Conservation (phyloP, 345 rosid genomes). For the Heritiera fomes region DNA sequence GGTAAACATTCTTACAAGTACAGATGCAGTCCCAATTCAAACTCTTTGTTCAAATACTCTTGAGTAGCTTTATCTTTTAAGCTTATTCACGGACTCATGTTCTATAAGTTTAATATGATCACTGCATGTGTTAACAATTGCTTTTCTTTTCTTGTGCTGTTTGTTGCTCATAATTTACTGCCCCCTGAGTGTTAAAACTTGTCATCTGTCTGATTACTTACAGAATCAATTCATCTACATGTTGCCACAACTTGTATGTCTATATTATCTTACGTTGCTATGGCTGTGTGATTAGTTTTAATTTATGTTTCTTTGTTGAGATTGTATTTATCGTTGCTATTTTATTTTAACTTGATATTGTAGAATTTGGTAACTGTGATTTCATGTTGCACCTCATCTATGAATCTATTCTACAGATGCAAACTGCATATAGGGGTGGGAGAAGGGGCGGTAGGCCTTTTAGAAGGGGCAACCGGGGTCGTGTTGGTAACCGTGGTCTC, state of each 20-base stretch:
- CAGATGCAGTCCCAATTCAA: background rate
- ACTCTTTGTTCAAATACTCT: background rate
- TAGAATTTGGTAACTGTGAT: slow-evolving; percentile 13
- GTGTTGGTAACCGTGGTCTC: slow-evolving; percentile 6
- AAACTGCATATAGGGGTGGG: slow-evolving; percentile 31
- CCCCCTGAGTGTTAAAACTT: background rate
- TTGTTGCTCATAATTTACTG: background rate
- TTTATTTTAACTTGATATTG: slow-evolving; percentile 4
- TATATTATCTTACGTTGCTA: background rate
- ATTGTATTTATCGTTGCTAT: background rate
- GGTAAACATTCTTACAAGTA: background rate
- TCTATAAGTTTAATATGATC: background rate
- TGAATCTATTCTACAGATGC: slow-evolving; percentile 31
- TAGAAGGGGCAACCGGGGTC: slow-evolving; percentile 32
- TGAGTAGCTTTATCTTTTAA: background rate
- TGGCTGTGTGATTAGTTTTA: background rate
- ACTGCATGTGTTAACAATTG: background rate
- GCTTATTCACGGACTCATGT: background rate
- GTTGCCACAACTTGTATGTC: background rate
- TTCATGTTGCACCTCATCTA: slow-evolving; percentile 23
- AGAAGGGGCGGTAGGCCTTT: slow-evolving; percentile 34
- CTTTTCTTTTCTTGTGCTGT: background rate
- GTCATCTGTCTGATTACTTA: background rate
- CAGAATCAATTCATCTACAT: background rate
- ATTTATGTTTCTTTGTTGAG: background rate